These are phyloP conservation scores for Salvia miltiorrhiza DNA, from an alignment of 257 asterid genomes.

Conservation along the genomic window DNA sequence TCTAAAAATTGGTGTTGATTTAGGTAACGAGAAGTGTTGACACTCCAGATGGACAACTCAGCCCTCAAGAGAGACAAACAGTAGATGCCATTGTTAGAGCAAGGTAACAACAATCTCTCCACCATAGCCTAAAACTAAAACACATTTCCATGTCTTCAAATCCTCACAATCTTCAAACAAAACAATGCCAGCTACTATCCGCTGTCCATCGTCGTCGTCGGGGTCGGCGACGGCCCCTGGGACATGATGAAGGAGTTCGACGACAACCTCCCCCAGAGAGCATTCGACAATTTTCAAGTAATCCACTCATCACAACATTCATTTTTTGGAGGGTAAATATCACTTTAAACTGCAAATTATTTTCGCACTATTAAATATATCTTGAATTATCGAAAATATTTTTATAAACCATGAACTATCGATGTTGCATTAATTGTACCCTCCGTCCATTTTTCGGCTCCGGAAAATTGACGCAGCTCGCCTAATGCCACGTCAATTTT, in stretches of 20 bases:
- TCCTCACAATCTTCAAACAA: constrained; percentile 13
- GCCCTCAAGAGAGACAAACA: constrained; percentile 57
- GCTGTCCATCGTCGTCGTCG: constrained; percentile 40
- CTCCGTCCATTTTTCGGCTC: too few species aligned
- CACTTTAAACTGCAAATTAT: too few species aligned
- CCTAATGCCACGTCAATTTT: too few species aligned
- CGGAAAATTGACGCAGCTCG: too few species aligned
- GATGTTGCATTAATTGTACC: too few species aligned
- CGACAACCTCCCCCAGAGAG: constrained; percentile 46
- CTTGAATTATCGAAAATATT: too few species aligned
- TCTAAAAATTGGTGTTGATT: not conserved
- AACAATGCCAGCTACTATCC: constrained; percentile 33
- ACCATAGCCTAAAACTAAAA: not conserved
- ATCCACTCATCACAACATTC: not conserved
- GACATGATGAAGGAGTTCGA: constrained; percentile 47
- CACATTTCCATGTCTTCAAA: not conserved
- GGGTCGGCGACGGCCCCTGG: constrained; percentile 55
- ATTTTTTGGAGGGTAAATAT: too few species aligned
- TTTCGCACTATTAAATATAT: too few species aligned
- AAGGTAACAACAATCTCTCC: constrained; percentile 30
- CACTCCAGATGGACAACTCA: constrained; percentile 44
- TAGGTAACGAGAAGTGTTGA: constrained; percentile 65
- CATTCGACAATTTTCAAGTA: constrained; percentile 48
- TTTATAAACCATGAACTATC: too few species aligned
- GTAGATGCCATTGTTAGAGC: constrained; percentile 67